Base-by-base conservation (phyloP, 116 monocot genomes). In the Phalaenopsis hybrid region DNA sequence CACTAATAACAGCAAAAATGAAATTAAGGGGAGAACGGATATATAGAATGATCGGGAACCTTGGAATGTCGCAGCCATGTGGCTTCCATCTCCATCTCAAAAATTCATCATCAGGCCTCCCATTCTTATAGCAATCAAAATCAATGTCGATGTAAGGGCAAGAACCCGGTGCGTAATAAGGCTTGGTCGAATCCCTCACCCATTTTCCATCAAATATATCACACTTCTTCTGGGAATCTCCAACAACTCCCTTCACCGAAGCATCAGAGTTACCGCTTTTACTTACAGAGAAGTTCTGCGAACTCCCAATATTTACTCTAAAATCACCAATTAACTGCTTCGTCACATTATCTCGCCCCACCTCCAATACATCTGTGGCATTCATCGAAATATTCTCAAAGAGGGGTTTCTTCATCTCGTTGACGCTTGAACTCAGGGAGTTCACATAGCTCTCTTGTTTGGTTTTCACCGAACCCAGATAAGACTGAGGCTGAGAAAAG, bases 11-110 rank as follows among this genome's bases (percentile, higher is more conserved):
- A 67, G 67, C 21, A 28, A 67, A 8, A 12, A 2, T 67, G 28
- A 67, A 33, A 10, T 65, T 12, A 44, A 68, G 28, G 43, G 41
- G 28, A 41, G 20, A 20, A 25, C 16, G 74, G 11, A 20, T 15
- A 43, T 28, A 0, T 34, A 78, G 44, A 50, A 81, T 5, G 46
- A 44, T 33, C 61, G 81, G 49, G 79, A 52, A 92, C 96, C 92
- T 85, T 9, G 94, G 94, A 77, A 94, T 92, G 77, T 89, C 25
- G 78, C 96, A 96, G 61, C 18, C 87, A 75, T 88, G 77, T 6
- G 94, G 94, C 79, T 89, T 94, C 94, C 96, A 96, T 80, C 91
- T 88, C 94, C 94, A 96, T 78, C 78, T 94, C 88, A 96, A 82
- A 80, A 87, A 96, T 45, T 85, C 89, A 8, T 79, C 37, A 78